These are phyloP conservation scores for Naganishia liquefaciens DNA, from an alignment of 1,284 basidiomycete genomes.

Conservation along the genomic window DNA sequence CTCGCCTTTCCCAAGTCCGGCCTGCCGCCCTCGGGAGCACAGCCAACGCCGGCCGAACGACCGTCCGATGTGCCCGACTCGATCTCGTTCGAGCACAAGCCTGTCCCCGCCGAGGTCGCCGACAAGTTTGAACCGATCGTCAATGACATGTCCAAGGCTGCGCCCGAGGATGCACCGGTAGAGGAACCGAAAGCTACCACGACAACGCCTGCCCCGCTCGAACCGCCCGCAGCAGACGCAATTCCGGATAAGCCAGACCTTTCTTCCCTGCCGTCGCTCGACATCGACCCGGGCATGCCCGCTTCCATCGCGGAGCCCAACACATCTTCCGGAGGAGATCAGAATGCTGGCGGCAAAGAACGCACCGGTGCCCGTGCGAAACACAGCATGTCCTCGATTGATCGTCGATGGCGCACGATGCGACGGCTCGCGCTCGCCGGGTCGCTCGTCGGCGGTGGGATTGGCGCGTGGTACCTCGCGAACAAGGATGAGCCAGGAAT, in stretches of 20 bases:
- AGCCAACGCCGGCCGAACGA: constrained; percentile 18
- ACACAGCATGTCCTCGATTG: constrained; percentile 63
- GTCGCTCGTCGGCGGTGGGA: constrained; percentile 60
- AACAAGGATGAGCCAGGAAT: constrained; percentile 28
- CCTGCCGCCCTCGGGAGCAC: background rate
- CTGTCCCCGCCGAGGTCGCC: constrained; percentile 5
- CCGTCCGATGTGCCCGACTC: constrained; percentile 31
- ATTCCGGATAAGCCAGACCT: constrained; percentile 41
- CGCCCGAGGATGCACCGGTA: background rate
- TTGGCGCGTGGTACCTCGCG: constrained; percentile 62
- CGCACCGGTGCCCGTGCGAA: constrained; percentile 47
- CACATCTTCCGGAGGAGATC: constrained; percentile 25
- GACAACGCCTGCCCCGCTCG: constrained; percentile 8
- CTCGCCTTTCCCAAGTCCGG: background rate
- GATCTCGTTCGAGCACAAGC: constrained; percentile 23
- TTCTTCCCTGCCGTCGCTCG: constrained; percentile 51
- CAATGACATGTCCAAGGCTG: constrained; percentile 30
- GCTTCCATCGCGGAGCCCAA: constrained; percentile 42
- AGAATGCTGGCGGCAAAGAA: constrained; percentile 33
- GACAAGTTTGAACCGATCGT: constrained; percentile 33
- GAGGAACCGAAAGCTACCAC: background rate
- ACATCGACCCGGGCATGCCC: constrained; percentile 50
- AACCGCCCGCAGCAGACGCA: constrained; percentile 7
- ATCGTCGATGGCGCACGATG: constrained; percentile 64
- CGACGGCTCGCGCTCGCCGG: constrained; percentile 58